Evolutionary conservation across 2,329 filamentous ascomycete genomes (phyloP).

Genomic region (Fusarium sp.): DNA sequence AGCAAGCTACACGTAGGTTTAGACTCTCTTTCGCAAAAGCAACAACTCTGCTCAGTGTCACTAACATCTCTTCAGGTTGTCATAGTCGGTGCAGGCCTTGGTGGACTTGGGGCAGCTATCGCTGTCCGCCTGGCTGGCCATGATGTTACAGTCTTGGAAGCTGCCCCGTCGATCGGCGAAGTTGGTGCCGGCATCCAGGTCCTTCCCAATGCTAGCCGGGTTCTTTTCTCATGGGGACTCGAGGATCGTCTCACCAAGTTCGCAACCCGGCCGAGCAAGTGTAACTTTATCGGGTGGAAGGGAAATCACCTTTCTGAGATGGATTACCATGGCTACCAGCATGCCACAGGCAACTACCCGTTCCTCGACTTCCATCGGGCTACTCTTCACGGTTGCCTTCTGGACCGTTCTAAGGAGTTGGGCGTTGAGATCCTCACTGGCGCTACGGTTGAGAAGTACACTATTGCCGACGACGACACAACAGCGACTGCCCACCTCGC

Average conservation of each 20-base stretch:
- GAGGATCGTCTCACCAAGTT: conserved; percentile 28
- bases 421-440: conserved; percentile 53
- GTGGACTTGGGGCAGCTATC: conserved; percentile 43
- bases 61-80: conserved; percentile 14
- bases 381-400: conserved; percentile 59
- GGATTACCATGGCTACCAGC: conserved; percentile 40
- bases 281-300: conserved; percentile 45
- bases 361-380: conserved; percentile 64
- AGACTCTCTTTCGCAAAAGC: not conserved
- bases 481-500: conserved; percentile 42
- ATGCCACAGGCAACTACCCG: conserved; percentile 45
- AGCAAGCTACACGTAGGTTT: conserved; percentile 28
- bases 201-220: conserved; percentile 40
- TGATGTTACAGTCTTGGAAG: conserved; percentile 43
- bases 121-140: conserved; percentile 41
- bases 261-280: conserved; percentile 41
- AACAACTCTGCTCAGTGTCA: not conserved
- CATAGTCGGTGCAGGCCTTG: conserved; percentile 45
- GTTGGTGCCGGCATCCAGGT: conserved; percentile 46
- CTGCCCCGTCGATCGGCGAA: conserved; percentile 40
- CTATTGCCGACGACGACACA: conserved; percentile 15
- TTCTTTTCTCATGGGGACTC: conserved; percentile 42
- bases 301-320: conserved; percentile 41
- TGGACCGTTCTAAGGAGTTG: conserved; percentile 53
- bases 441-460: conserved; percentile 20